A percentile compares a stretch with the other conserved stretches of the same genome.
Conservation (phyloP, 192 early-diverging fungal species). For the Backusella liffmaniae region DNA sequence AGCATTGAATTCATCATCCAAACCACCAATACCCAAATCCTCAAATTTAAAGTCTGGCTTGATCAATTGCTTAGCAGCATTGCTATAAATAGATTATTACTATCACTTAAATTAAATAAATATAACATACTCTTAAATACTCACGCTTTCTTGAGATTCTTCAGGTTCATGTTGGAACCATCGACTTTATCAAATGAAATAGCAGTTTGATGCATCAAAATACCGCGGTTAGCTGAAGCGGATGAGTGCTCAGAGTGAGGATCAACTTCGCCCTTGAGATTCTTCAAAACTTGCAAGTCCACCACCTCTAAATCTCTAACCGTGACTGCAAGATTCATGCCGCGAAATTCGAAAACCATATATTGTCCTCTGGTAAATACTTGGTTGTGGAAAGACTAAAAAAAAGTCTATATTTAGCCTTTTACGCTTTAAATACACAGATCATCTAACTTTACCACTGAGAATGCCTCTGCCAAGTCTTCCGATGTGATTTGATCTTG, state of each 20-base stretch:
- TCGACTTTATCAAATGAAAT: conserved; percentile 70
- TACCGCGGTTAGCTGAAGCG: conserved; percentile 49
- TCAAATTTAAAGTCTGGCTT: conserved; percentile 96
- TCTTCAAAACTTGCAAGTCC: conserved; percentile 53
- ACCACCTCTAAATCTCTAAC: conserved; percentile 52
- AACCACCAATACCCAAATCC: conserved; percentile 96
- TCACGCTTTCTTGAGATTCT: conserved; percentile 47
- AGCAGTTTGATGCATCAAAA: conserved; percentile 71
- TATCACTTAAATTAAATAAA: too few species aligned
- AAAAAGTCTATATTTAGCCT: not conserved
- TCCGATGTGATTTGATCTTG: conserved; percentile 68
- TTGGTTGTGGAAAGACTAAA: conserved; percentile 72
- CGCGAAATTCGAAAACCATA: conserved; percentile 82
- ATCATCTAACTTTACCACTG: conserved; percentile 34
- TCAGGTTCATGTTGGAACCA: conserved; percentile 75
- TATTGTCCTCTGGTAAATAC: conserved; percentile 77
- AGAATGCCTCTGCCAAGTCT: conserved; percentile 66
- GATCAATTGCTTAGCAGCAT: conserved; percentile 73
- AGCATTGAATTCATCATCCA: conserved; percentile 89
- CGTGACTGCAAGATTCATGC: conserved; percentile 54
- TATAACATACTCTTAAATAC: not conserved
- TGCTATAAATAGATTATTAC: conserved; percentile 35
- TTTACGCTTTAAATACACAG: not conserved
- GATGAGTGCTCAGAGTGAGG: not conserved
- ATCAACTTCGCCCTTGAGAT: conserved; percentile 34